Percentiles rank a stretch among this genome's conserved stretches.
Conservation (phyloP, 2,329 filamentous ascomycete species). For the Claviceps maximensis region DNA sequence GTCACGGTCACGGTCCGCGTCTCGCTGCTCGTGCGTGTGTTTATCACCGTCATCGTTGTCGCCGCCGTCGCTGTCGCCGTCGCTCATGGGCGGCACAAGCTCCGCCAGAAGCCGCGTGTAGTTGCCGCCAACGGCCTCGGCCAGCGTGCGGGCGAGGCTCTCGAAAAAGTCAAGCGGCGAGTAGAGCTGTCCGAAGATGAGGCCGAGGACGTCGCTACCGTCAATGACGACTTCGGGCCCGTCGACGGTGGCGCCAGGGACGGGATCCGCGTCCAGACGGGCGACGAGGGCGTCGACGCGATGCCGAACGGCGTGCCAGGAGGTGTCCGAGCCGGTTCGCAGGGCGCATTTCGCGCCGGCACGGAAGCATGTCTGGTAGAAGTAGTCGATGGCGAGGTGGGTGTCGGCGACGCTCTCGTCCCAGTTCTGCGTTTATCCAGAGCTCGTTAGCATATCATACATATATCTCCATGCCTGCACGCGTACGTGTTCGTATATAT, state of each 20-base stretch:
- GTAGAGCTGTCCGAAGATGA: constrained; percentile 17
- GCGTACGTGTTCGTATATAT: no score
- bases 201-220: constrained; percentile 5
- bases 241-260: constrained; percentile 8
- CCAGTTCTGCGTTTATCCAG: constrained; percentile 16
- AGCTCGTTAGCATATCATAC: no score
- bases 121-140: background rate
- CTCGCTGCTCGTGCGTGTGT: background rate
- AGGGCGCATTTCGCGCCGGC: constrained; percentile 6
- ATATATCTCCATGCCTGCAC: no score
- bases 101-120: background rate
- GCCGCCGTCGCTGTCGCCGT: background rate
- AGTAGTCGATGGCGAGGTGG: constrained; percentile 14
- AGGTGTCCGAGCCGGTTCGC: background rate
- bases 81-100: constrained; percentile 1
- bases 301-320: constrained; percentile 3
- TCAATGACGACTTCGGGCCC: constrained; percentile 13
- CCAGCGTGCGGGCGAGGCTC: constrained; percentile 2
- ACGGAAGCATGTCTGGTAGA: constrained; percentile 20
- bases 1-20: no score
- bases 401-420: constrained; percentile 19
- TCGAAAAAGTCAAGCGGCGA: constrained; percentile 11
- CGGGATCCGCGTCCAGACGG: constrained; percentile 12
- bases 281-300: constrained; percentile 15
- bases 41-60: background rate